Conservation (phyloP, 2,329 filamentous ascomycete species). For the Xylaria arbuscula region DNA sequence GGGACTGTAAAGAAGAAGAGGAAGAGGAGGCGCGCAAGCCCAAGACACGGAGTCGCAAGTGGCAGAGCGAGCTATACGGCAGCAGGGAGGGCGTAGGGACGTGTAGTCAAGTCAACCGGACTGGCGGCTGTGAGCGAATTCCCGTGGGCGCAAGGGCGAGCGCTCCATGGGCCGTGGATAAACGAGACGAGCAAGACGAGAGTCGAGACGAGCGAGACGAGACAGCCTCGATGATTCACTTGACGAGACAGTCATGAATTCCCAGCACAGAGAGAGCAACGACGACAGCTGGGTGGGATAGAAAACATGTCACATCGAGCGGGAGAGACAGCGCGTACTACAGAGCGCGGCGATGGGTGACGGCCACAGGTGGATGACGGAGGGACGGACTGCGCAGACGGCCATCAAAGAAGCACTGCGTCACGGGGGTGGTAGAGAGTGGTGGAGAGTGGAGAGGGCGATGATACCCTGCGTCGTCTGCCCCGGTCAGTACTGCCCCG, state of each 20-base stretch:
- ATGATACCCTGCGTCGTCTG: conserved; percentile 36
- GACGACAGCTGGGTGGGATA: conserved; percentile 21
- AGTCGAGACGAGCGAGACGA: conserved; percentile 16
- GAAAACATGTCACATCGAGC: conserved; percentile 46
- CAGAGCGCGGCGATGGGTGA: not conserved
- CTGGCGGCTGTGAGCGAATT: conserved; percentile 32
- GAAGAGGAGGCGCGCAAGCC: conserved; percentile 35
- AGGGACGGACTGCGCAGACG: conserved; percentile 3
- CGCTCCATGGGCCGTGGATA: conserved; percentile 43
- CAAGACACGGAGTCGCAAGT: conserved; percentile 33
- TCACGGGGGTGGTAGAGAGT: conserved; percentile 41
- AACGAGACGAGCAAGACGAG: conserved; percentile 33
- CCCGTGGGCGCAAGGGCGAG: conserved; percentile 22
- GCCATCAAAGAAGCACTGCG: conserved; percentile 37
- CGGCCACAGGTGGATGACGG: not conserved
- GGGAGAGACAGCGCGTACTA: conserved; percentile 37
- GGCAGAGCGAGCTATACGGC: conserved; percentile 14
- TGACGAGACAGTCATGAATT: conserved; percentile 33
- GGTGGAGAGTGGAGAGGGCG: conserved; percentile 28
- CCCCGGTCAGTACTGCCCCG: conserved; percentile 28
- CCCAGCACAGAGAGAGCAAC: conserved; percentile 38
- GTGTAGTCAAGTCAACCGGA: conserved; percentile 34
- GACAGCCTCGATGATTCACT: conserved; percentile 42
- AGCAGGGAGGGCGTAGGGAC: conserved; percentile 21
- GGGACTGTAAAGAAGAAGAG: conserved; percentile 27